Percentiles rank a stretch among this genome's conserved stretches.
Conservation (phyloP, 257 asterid genomes). For the Jacaranda mimosifolia region DNA sequence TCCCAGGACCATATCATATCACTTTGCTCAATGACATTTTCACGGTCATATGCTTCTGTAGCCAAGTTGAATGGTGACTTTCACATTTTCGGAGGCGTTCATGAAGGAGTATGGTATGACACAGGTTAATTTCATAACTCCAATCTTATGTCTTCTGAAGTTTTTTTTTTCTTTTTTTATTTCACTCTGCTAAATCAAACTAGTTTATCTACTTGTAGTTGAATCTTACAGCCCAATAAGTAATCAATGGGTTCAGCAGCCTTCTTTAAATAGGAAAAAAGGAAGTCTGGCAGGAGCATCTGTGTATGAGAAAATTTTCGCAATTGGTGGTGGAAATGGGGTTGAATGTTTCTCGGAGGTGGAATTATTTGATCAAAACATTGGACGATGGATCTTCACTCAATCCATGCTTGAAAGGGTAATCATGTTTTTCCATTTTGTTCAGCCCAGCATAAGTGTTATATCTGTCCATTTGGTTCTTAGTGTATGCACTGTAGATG, state of each 20-base stretch:
- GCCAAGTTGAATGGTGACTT: constrained; percentile 62
- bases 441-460: background rate
- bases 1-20: constrained; percentile 46
- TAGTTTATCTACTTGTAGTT: constrained; percentile 49
- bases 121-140: constrained; percentile 51
- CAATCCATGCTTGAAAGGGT: constrained; percentile 78
- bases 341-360: constrained; percentile 68
- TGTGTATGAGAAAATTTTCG: constrained; percentile 53
- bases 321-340: constrained; percentile 78
- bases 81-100: constrained; percentile 64
- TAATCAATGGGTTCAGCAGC: constrained; percentile 57
- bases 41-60: constrained; percentile 53
- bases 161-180: constrained; percentile 5
- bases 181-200: constrained; percentile 24
- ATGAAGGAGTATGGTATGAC: constrained; percentile 54
- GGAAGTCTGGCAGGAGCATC: constrained; percentile 66
- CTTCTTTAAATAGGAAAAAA: constrained; percentile 58
- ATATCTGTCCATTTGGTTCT: constrained; percentile 5
- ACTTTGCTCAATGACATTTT: constrained; percentile 54
- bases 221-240: constrained; percentile 66
- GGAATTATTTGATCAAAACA: constrained; percentile 58
- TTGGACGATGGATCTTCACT: constrained; percentile 64
- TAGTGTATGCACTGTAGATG: constrained; percentile 10
- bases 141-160: background rate
- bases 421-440: background rate